phyloP scores from a whole-genome alignment of 306 rosid species.

The Glycine tomentella region DNA sequence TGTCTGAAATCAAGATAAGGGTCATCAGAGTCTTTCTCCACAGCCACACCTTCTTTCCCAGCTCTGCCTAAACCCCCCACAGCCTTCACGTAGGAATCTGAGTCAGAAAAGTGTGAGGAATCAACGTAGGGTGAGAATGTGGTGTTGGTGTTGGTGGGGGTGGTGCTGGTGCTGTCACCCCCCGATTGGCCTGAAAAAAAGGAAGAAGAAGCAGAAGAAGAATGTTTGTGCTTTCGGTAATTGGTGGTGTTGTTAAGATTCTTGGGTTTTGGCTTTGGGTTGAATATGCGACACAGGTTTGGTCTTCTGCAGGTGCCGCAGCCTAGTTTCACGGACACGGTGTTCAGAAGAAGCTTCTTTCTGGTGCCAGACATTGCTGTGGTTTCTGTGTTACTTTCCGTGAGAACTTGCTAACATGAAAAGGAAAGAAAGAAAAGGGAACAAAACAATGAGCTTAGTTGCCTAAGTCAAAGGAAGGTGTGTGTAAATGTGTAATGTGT shows the following conservation, averaged over 20 bases:
- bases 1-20: conserved; percentile 89
- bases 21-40: conserved; percentile 94
- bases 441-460: no score
- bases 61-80: conserved; percentile 67
- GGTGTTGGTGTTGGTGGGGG: conserved; percentile 45
- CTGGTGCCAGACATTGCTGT: conserved; percentile 66
- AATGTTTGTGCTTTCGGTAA: conserved; percentile 49
- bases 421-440: not conserved
- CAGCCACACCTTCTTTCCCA: conserved; percentile 80
- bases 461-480: not conserved
- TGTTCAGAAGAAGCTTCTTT: conserved; percentile 64
- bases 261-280: conserved; percentile 63
- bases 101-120: conserved; percentile 49
- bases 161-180: conserved; percentile 40
- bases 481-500: not conserved
- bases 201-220: conserved; percentile 40
- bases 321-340: conserved; percentile 68
- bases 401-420: not conserved
- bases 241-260: not conserved
- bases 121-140: conserved; percentile 58
- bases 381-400: not conserved
- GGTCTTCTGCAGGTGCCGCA: conserved; percentile 78
- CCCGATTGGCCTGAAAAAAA: conserved; percentile 39
- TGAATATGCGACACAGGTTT: conserved; percentile 59
- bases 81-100: conserved; percentile 24